Base-by-base conservation (phyloP, 2,329 filamentous ascomycete species). In the Setomelanomma holmii region DNA sequence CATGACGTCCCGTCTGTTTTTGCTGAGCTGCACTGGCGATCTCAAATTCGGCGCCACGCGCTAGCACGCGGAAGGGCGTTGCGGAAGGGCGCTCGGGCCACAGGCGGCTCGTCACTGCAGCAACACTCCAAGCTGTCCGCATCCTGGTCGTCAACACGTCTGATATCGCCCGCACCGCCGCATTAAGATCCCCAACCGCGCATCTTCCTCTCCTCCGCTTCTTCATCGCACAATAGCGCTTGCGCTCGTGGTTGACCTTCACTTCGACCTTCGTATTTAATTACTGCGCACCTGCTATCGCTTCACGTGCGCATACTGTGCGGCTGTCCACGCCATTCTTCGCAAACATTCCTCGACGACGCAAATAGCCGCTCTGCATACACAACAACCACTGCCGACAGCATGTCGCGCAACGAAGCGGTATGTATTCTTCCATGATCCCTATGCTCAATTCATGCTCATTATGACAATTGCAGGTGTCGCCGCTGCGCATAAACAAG, bases 401-500 rank as follows among this genome's bases (percentile, higher is more conserved):
- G 38, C 57, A 78, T 78, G 76, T 73, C 76, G 57, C 62, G 64
- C 61, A 72, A 74, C 51, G 70, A 77, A 68, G 70, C 72, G 50
- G 76, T 77, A 72, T 60, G 74, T 62, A 21, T n/a, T 7, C 16
- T 41, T 17, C 14, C 10, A 38, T 30, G 34, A 22, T n/a, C 24
- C 30, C 20, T 40, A 24, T 38, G 23, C n/a, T 36, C 40, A n/a
- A 27, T 22, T 8, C 20, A 50, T 52, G 36, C 57, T 61, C 35
- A 61, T 55, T 19, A 33, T 46, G 20, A 47, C 45, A 19, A n/a
- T 44, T 49, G 17, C 73, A 91, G 87, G 86, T 91, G 66, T 86
- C 89, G 76, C 90, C 90, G 69, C 78, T 93, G 78, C 88, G 89
- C 78, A 91, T 93, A 68, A 88, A 87, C 77, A 93, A 91, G 79